A percentile compares a stretch with the other conserved stretches of the same genome.
These are phyloP conservation scores for Claviceps paspali DNA, from an alignment of 2,329 filamentous ascomycete genomes.

Conservation along the genomic window DNA sequence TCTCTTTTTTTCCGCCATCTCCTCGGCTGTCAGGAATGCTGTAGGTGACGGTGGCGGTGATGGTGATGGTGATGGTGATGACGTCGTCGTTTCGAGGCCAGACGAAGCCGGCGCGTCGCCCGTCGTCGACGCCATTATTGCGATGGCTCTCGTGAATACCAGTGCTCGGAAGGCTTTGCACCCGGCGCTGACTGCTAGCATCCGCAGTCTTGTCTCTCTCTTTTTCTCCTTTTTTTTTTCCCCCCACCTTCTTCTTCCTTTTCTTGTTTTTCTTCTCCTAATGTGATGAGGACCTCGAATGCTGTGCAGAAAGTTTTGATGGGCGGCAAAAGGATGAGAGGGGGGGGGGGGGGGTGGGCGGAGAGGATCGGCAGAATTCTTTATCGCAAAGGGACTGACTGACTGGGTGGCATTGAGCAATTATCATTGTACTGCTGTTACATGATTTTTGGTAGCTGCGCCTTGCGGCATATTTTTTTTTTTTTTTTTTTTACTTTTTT, in stretches of 20 bases:
- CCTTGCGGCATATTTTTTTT: no score
- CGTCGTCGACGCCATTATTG: conserved; percentile 6
- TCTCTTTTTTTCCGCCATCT: not conserved
- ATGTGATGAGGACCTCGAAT: no score
- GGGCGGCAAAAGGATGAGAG: no score
- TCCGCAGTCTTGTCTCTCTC: not conserved
- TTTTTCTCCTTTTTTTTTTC: not conserved
- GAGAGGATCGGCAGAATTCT: no score
- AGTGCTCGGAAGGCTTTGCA: conserved; percentile 7
- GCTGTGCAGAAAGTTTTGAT: no score
- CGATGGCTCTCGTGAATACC: conserved; percentile 3
- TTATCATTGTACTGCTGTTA: no score
- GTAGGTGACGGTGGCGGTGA: not conserved
- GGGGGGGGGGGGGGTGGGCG: no score
- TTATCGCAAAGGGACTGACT: no score
- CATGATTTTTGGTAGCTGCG: no score
- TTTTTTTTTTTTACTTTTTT: no score
- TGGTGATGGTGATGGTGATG: conserved; percentile 1
- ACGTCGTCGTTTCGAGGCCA: conserved; percentile 5
- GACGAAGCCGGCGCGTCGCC: conserved; percentile 3
- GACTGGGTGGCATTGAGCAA: no score
- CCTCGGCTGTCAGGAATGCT: not conserved
- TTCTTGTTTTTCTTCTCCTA: not conserved
- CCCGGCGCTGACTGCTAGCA: conserved; percentile 7
- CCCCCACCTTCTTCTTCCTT: not conserved